phyloP scores from a whole-genome alignment of 2,329 filamentous ascomycete genomes.

The Colletotrichum higginsianum region DNA sequence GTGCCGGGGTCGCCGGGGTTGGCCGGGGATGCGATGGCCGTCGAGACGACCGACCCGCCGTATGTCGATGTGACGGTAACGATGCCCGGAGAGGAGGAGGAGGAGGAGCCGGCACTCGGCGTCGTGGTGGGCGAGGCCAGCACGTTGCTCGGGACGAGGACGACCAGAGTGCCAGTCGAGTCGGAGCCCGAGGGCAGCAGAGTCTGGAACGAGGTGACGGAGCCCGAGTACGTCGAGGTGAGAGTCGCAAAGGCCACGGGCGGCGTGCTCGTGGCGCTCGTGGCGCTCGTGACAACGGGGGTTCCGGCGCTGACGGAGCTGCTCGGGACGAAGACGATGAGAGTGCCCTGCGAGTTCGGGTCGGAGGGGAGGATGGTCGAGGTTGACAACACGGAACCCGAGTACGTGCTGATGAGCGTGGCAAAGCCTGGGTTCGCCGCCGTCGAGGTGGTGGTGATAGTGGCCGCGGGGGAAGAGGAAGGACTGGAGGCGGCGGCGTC shows the following conservation, averaged over 20 bases:
- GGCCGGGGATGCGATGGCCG: conserved; percentile 26
- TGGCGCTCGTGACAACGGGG: background rate
- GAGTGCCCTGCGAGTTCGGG: conserved; percentile 13
- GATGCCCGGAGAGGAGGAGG: background rate
- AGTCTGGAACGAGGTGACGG: conserved; percentile 25
- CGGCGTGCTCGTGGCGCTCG: background rate
- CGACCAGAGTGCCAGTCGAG: conserved; percentile 27
- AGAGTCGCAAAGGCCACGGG: conserved; percentile 21
- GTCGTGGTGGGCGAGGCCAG: conserved; percentile 22
- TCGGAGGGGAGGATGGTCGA: conserved; percentile 24
- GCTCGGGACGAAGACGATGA: conserved; percentile 32
- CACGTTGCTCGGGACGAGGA: conserved; percentile 30
- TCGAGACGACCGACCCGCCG: conserved; percentile 22
- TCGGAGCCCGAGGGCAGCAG: conserved; percentile 19
- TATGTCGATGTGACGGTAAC: conserved; percentile 31
- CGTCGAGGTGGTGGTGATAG: background rate
- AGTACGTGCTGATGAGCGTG: conserved; percentile 27
- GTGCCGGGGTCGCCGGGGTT: conserved; percentile 37
- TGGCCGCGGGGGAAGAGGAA: too few relatives aligned
- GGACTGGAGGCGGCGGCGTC: background rate
- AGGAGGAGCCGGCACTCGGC: background rate
- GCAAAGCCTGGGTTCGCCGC: conserved; percentile 1
- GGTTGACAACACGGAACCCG: conserved; percentile 10
- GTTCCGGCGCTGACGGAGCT: background rate
- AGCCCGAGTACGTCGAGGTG: conserved; percentile 28